Percentiles rank a stretch among this genome's conserved stretches.
phyloP scores from a whole-genome alignment of 345 rosid genomes.

The Murraya paniculata region DNA sequence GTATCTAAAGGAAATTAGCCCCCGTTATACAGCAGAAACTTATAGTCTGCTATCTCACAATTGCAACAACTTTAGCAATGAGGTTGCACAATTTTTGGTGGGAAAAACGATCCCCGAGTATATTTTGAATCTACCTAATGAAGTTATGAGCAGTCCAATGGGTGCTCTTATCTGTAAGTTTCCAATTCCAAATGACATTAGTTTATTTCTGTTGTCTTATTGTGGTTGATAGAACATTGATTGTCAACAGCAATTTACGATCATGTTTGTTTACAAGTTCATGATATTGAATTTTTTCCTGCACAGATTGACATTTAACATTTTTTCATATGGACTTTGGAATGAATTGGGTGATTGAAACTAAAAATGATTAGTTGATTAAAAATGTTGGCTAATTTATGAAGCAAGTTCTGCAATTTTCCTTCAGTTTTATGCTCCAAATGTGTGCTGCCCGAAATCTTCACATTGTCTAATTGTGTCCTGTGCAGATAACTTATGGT shows the following conservation, averaged over 20 bases:
- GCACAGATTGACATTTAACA: too few species aligned
- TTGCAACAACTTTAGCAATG: slow-evolving; percentile 92
- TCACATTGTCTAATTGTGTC: background rate
- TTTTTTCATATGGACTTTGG: background rate
- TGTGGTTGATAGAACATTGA: background rate
- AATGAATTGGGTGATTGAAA: background rate
- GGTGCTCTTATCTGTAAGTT: slow-evolving; percentile 79
- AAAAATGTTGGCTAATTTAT: background rate
- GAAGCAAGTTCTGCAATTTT: background rate
- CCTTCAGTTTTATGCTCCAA: background rate
- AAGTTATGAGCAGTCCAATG: slow-evolving; percentile 92
- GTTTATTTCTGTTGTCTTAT: background rate
- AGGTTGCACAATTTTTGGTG: slow-evolving; percentile 87
- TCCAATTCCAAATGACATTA: background rate
- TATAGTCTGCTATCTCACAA: slow-evolving; percentile 84
- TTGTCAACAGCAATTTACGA: background rate
- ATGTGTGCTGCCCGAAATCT: background rate
- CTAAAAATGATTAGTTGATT: background rate
- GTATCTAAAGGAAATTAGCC: slow-evolving; percentile 79
- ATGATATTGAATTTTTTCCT: background rate
- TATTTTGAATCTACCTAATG: slow-evolving; percentile 82
- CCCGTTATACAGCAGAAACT: slow-evolving; percentile 81
- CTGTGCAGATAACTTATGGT: background rate
- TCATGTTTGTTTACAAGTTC: background rate
- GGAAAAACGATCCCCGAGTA: slow-evolving; percentile 79